Evolutionary conservation across 768 basidiomycete genomes (phyloP).

Genomic region (Mycena epipterygia): DNA sequence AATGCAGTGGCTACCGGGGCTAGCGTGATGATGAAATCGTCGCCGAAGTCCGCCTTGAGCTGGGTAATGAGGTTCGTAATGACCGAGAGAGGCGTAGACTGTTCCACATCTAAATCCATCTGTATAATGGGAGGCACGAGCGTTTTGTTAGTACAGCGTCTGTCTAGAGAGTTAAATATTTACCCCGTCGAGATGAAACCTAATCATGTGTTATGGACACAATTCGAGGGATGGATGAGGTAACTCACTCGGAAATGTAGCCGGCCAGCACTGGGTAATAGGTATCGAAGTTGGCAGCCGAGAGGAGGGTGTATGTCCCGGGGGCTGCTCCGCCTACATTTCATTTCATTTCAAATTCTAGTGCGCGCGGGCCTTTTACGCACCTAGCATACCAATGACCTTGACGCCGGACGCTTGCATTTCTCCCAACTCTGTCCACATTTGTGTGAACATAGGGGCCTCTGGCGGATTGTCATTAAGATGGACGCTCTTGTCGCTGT

Average conservation of each 20-base stretch:
- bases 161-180: too few species aligned
- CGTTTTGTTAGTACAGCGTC: too few species aligned
- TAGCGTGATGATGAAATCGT: constrained; percentile 43
- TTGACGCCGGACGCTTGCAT: constrained; percentile 41
- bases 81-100: constrained; percentile 29
- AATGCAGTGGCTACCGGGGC: constrained; percentile 43
- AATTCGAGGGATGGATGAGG: neutral
- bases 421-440: constrained; percentile 41
- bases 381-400: constrained; percentile 44
- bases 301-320: constrained; percentile 38
- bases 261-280: constrained; percentile 38
- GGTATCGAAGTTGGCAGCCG: constrained; percentile 33
- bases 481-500: constrained; percentile 38
- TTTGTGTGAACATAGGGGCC: constrained; percentile 37
- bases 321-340: constrained; percentile 43
- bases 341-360: too few species aligned
- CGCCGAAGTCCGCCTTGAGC: constrained; percentile 43
- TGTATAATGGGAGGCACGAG: too few species aligned
- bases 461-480: constrained; percentile 40
- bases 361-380: too few species aligned
- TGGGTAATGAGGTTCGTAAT: constrained; percentile 38
- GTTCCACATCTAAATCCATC: constrained; percentile 46
- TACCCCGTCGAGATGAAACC: constrained; percentile 42
- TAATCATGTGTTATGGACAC: constrained; percentile 8
- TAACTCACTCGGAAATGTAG: constrained; percentile 35